Evolutionary conservation across 1,139 yeast genomes (phyloP), one percentile per base, ranked within the genome.

Genomic region (Candida neerlandica): DNA sequence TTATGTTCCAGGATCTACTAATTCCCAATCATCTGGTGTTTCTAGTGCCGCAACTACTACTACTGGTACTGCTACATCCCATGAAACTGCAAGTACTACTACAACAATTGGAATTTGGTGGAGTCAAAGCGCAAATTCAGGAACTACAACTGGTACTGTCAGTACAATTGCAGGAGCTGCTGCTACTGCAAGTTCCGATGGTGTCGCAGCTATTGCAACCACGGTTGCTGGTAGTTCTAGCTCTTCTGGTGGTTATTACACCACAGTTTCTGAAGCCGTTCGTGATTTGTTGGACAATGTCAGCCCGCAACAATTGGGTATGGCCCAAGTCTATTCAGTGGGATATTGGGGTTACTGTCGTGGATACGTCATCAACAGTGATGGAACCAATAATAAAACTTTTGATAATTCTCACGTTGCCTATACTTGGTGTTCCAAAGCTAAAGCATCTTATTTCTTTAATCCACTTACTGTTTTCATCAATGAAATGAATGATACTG

Each of bases 311-410:
- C 65, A 64, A 38, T 60, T 82, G 42, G 89, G 89, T 0, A 66
- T 86, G 30, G 71, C 87, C 5, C 82, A 82, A 45, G 80, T 82
- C 26, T 86, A 86, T 62, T 75, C 84, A 14, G 70, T 86, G 39
- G 83, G 90, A 43, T 75, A 78, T 62, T 86, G 91, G 83, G 92
- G 91, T 30, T 87, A 85, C 68, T 88, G 96, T 66, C 71, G 77
- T 57, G 94, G 92, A 21, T 50, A 54, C 3, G 57, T 60, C 27
- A 54, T 58, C 18, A 23, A 23, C 27, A 55, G 56, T n/a, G 41
- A 45, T 14, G 59, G 57, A 2, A 26, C 48, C 12, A 41, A 47
- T 21, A 46, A 48, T 19, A 51, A 55, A 30, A 51, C 53, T 11
- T 51, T 53, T 34, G 70, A 71, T 54, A 69, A 72, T 51, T 62